Evolutionary conservation across 345 rosid species (phyloP), one percentile per base, ranked within the genome.

Genomic region (Dimocarpus longan): DNA sequence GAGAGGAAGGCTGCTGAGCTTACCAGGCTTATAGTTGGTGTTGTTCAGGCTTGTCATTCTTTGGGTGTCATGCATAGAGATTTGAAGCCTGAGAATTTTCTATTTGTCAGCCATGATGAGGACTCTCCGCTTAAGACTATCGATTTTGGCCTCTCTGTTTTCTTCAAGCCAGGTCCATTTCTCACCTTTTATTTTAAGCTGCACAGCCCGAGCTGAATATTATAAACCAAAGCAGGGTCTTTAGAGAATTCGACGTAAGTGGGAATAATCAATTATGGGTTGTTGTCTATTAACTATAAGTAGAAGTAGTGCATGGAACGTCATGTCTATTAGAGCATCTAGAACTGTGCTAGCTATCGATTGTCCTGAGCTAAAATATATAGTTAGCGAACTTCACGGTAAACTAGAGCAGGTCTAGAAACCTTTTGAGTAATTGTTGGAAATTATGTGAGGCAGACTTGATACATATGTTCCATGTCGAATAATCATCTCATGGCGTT

Each of bases 61-160:
- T 85, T 94, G 3, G 99, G 99, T 48, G 99, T 95, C 22, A 95
- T 94, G 97, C 99, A 95, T 70, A 82, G 99, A 71, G 99, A 95
- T 81, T 88, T 95, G 84, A 95, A 95, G 90, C 99, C 99, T 15
- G 99, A 95, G 87, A 95, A 95, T 86, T 95, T 95, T 80, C 93
- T 95, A 54, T 95, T 95, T 80, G 83, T 89, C 0, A 81, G 37
- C 73, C 87, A 91, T 3, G 86, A 89, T 52, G 99, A 95, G 87
- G 97, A 93, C 6, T 81, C 97, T 10, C 81, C 87, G 0, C 93
- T 95, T 19, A 95, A 95, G 75, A 89, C 96, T 5, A 95, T 95
- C 5, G 99, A 95, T 66, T 95, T 95, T 80, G 99, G 99, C 43
- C 94, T 95, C 84, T 95, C 99, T 4, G 84, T 91, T 77, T 95